Conservation (phyloP, 2,329 filamentous ascomycete species). For the Xylaria multiplex region DNA sequence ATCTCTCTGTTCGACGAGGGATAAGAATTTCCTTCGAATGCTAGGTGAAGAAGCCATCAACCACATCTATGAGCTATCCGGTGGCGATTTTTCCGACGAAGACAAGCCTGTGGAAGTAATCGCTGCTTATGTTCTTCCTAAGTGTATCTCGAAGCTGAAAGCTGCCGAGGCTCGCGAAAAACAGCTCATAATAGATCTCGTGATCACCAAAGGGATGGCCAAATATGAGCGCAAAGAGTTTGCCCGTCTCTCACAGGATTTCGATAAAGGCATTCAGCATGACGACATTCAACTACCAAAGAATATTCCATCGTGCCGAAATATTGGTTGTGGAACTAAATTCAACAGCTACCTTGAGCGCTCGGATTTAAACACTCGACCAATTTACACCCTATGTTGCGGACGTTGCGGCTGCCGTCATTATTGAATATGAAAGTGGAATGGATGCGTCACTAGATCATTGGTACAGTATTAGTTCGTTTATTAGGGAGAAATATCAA, state of each 20-base stretch:
- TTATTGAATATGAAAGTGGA: background rate
- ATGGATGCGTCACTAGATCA: too few relatives aligned
- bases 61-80: background rate
- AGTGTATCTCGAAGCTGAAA: background rate
- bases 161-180: background rate
- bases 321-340: background rate
- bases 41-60: slow-evolving; percentile 7
- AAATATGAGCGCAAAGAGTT: background rate
- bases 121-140: slow-evolving; percentile 8
- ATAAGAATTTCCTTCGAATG: slow-evolving; percentile 12
- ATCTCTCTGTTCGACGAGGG: background rate
- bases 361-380: background rate
- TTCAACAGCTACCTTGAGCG: slow-evolving; percentile 5
- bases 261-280: background rate
- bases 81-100: background rate
- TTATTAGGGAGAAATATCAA: too few relatives aligned
- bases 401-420: slow-evolving; percentile 8
- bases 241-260: background rate
- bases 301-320: background rate
- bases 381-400: slow-evolving; percentile 10
- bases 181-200: background rate
- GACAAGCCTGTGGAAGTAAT: slow-evolving; percentile 4
- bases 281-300: background rate
- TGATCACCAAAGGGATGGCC: too few relatives aligned
- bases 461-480: too few relatives aligned